Percentiles rank a stretch among this genome's conserved stretches.
phyloP scores from a whole-genome alignment of 129 eudicot genomes.

The Ambrosia trifida region DNA sequence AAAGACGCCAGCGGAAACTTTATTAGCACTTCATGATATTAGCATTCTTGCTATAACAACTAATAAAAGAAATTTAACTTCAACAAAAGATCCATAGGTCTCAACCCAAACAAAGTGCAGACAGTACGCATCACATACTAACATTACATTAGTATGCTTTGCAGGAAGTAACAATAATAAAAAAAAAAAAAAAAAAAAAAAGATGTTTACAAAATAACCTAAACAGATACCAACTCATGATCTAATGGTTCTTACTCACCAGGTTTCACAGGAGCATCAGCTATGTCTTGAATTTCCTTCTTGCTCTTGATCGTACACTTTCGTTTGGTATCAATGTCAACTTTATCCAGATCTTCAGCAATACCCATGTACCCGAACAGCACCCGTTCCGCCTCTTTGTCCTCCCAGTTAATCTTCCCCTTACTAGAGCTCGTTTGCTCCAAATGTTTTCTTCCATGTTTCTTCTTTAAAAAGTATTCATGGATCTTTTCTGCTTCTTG shows the following conservation, averaged over 20 bases:
- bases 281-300: slow-evolving; percentile 64
- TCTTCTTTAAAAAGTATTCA: slow-evolving; percentile 49
- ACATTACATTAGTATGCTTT: slow-evolving; percentile 8
- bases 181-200: neutral
- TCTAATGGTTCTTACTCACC: slow-evolving; percentile 20
- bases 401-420: slow-evolving; percentile 24
- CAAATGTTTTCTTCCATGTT: slow-evolving; percentile 58
- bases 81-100: slow-evolving; percentile 1
- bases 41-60: slow-evolving; percentile 1
- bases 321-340: slow-evolving; percentile 54
- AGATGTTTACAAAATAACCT: no score
- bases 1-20: no score
- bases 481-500: slow-evolving; percentile 65
- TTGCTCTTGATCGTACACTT: slow-evolving; percentile 61
- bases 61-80: neutral
- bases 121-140: neutral
- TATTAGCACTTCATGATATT: no score
- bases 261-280: slow-evolving; percentile 58
- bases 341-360: slow-evolving; percentile 68
- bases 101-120: neutral
- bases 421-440: slow-evolving; percentile 24
- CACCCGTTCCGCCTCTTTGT: slow-evolving; percentile 35
- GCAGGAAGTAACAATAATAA: neutral
- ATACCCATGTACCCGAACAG: slow-evolving; percentile 73
- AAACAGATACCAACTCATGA: neutral